A percentile compares a stretch with the other conserved stretches of the same genome.
Evolutionary conservation across 352 stramenopile genomes (phyloP).

Genomic region (Globisporangium mamillatum): DNA sequence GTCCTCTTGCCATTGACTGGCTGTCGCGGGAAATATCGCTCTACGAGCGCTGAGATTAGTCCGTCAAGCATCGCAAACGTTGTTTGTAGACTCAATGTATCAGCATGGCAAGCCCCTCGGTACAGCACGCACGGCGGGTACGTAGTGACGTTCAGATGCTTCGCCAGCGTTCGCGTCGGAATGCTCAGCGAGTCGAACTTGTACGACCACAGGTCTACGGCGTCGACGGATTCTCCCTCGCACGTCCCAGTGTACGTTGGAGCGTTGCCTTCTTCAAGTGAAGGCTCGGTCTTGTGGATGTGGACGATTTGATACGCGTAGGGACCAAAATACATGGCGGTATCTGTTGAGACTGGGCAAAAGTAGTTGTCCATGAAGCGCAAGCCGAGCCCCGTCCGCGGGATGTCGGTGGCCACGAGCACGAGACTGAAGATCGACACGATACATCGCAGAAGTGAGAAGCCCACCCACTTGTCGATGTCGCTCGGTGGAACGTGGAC

Average conservation of each 20-base stretch:
- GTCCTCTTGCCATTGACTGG: not conserved
- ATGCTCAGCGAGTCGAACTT: constrained; percentile 38
- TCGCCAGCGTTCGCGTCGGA: constrained; percentile 6
- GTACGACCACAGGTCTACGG: constrained; percentile 30
- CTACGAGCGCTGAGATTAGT: constrained; percentile 19
- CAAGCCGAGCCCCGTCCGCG: constrained; percentile 41
- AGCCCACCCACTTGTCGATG: constrained; percentile 24
- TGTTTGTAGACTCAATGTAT: constrained; percentile 19
- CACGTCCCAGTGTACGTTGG: constrained; percentile 15
- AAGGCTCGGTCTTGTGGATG: constrained; percentile 10
- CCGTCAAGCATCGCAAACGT: constrained; percentile 33
- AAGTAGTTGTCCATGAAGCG: constrained; percentile 23
- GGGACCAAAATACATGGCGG: constrained; percentile 38
- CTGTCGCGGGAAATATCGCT: not conserved
- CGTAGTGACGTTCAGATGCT: constrained; percentile 7
- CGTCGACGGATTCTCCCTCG: constrained; percentile 14
- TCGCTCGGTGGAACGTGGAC: constrained; percentile 13
- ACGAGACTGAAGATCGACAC: constrained; percentile 36
- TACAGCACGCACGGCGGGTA: constrained; percentile 7
- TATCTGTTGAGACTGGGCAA: constrained; percentile 23
- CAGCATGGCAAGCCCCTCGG: constrained; percentile 8
- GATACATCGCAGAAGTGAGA: constrained; percentile 26
- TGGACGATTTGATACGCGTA: constrained; percentile 41
- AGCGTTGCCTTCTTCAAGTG: not conserved
- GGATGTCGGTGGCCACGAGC: constrained; percentile 50